A percentile compares a stretch with the other conserved stretches of the same genome.
These are phyloP conservation scores for Toxoplasma gondii DNA, from an alignment of 169 alveolate species.

Conservation along the genomic window DNA sequence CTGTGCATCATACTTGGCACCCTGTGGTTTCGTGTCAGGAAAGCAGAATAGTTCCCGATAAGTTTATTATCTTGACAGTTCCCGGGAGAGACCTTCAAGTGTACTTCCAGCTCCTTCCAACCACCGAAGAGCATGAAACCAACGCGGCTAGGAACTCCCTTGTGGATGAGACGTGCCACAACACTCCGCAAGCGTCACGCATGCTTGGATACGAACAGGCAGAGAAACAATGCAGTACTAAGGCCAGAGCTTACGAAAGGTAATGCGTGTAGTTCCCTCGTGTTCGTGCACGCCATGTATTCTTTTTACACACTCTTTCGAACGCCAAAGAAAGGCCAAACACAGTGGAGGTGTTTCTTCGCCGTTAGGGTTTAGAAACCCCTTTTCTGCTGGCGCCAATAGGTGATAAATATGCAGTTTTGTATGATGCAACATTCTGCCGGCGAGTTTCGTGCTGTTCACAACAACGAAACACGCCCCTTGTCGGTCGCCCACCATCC, in stretches of 20 bases:
- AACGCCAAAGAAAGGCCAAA: too few relatives aligned
- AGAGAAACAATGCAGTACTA: not conserved
- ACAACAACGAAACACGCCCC: not conserved
- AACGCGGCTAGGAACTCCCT: not conserved
- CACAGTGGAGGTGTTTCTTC: too few relatives aligned
- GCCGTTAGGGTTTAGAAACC: too few relatives aligned
- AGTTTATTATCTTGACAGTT: slow-evolving; percentile 79
- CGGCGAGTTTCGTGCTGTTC: not conserved
- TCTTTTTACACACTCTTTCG: too few relatives aligned
- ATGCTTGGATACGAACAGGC: not conserved
- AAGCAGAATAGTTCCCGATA: slow-evolving; percentile 81
- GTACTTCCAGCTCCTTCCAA: not conserved
- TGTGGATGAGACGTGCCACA: not conserved
- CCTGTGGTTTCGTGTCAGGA: not conserved
- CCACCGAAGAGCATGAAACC: not conserved
- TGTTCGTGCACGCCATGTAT: too few relatives aligned
- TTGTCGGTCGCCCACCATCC: not conserved
- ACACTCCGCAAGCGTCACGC: not conserved
- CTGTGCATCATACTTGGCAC: too few relatives aligned
- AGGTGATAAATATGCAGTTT: too few relatives aligned
- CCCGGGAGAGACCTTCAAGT: slow-evolving; percentile 70
- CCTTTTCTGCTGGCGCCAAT: too few relatives aligned
- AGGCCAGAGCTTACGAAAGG: not conserved
- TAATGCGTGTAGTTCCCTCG: not conserved
- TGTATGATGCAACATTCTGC: too few relatives aligned